A percentile compares a stretch with the other conserved stretches of the same genome.
These are phyloP conservation scores for Wickerhamomyces alni DNA, from an alignment of 805 yeast species.

Conservation along the genomic window DNA sequence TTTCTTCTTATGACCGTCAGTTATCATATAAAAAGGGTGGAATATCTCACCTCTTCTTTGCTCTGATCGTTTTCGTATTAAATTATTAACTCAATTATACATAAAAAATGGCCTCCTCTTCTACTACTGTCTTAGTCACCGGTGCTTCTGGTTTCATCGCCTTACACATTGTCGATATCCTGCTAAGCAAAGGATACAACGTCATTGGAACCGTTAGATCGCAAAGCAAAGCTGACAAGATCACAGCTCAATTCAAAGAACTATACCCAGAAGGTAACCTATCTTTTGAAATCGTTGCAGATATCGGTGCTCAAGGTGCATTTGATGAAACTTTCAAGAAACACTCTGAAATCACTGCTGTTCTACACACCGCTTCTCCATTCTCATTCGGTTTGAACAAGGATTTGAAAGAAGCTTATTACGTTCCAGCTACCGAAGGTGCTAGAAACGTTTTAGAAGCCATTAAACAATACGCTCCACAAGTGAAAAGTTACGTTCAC, in stretches of 20 bases:
- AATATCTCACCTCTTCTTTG: no score
- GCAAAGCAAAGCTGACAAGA: no score
- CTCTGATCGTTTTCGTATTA: no score
- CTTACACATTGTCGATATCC: constrained; percentile 30
- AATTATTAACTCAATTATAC: no score
- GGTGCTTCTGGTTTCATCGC: constrained; percentile 46
- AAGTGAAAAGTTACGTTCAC: constrained; percentile 40
- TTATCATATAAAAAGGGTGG: no score
- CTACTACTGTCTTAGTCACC: constrained; percentile 27
- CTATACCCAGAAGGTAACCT: constrained; percentile 13
- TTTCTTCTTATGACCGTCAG: no score
- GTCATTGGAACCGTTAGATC: constrained; percentile 39
- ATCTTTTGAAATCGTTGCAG: constrained; percentile 37
- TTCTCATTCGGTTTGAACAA: constrained; percentile 35
- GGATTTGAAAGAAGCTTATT: constrained; percentile 36
- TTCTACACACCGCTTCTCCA: constrained; percentile 56
- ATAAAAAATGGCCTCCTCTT: no score
- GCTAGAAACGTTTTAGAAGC: constrained; percentile 44
- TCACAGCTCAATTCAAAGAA: constrained; percentile 20
- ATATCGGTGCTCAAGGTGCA: constrained; percentile 35
- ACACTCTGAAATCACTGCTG: constrained; percentile 41
- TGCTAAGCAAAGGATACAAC: constrained; percentile 31
- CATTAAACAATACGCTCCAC: constrained; percentile 29
- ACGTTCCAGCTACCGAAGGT: constrained; percentile 49
- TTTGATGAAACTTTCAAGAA: constrained; percentile 37